Conservation (phyloP, 257 asterid species). For the Scutellaria minor region DNA sequence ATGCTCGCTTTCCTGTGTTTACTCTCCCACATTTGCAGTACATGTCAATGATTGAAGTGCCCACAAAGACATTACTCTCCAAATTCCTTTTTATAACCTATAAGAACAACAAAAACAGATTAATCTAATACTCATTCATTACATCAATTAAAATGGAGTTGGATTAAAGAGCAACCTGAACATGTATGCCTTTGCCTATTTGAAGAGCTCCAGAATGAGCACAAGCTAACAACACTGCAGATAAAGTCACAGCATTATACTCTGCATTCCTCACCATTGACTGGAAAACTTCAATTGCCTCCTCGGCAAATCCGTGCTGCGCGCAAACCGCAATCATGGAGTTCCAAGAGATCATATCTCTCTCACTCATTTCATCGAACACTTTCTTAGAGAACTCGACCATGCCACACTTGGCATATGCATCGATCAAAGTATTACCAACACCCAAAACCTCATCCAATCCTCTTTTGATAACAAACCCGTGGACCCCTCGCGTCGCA, state of each 20-base stretch:
- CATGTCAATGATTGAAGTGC: slow-evolving; percentile 90
- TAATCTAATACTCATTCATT: slow-evolving; percentile 22
- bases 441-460: slow-evolving; percentile 60
- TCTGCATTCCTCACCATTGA: slow-evolving; percentile 49
- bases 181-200: slow-evolving; percentile 73
- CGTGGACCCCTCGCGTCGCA: slow-evolving; percentile 65
- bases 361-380: slow-evolving; percentile 66
- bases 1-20: slow-evolving; percentile 66
- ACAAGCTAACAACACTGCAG: slow-evolving; percentile 80
- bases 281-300: slow-evolving; percentile 65
- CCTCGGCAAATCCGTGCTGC: slow-evolving; percentile 67
- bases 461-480: slow-evolving; percentile 69
- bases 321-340: slow-evolving; percentile 83
- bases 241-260: slow-evolving; percentile 70
- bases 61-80: slow-evolving; percentile 74
- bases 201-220: slow-evolving; percentile 86
- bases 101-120: slow-evolving; percentile 17
- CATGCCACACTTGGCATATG: slow-evolving; percentile 84
- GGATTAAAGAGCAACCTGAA: slow-evolving; percentile 52
- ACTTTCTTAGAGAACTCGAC: slow-evolving; percentile 67
- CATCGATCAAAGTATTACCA: slow-evolving; percentile 83
- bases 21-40: slow-evolving; percentile 91
- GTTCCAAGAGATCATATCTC: slow-evolving; percentile 84
- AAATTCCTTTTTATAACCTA: slow-evolving; percentile 74
- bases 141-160: slow-evolving; percentile 1